phyloP scores from a whole-genome alignment of 495 filamentous ascomycete genomes.

The Daldinia caldariorum region DNA sequence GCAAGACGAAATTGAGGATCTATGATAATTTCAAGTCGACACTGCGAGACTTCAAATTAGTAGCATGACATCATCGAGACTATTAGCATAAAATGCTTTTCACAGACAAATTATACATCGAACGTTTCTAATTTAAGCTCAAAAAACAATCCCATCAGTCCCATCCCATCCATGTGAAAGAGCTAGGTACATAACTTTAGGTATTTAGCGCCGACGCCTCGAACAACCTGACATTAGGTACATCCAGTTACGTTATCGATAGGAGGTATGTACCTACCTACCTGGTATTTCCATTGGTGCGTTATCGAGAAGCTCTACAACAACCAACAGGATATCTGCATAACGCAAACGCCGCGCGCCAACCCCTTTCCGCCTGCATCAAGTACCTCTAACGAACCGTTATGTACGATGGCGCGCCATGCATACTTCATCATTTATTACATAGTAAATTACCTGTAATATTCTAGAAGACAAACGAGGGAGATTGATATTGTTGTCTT shows the following conservation, averaged over 20 bases:
- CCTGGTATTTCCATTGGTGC: background rate
- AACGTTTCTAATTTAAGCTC: constrained; percentile 36
- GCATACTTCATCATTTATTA: constrained; percentile 8
- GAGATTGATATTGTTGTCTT: background rate
- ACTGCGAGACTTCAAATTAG: constrained; percentile 17
- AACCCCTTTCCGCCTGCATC: constrained; percentile 32
- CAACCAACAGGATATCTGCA: constrained; percentile 11
- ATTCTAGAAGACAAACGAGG: constrained; percentile 3
- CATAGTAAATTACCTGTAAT: background rate
- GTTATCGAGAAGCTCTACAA: constrained; percentile 8
- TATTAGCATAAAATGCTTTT: constrained; percentile 17
- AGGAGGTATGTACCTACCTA: background rate
- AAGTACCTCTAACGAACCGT: background rate
- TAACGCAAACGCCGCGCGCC: constrained; percentile 8
- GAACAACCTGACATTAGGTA: constrained; percentile 7
- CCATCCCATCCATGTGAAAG: constrained; percentile 19
- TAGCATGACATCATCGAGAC: constrained; percentile 27
- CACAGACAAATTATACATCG: constrained; percentile 8
- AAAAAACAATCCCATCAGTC: background rate
- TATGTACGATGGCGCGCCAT: constrained; percentile 15
- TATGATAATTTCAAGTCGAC: constrained; percentile 37
- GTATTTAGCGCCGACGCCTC: constrained; percentile 6
- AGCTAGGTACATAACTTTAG: background rate
- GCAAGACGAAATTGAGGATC: constrained; percentile 36
- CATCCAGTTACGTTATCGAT: constrained; percentile 16